Percentiles rank a stretch among this genome's conserved stretches.
Evolutionary conservation across 2,329 filamentous ascomycete species (phyloP).

Genomic region (Geosmithia morbida): DNA sequence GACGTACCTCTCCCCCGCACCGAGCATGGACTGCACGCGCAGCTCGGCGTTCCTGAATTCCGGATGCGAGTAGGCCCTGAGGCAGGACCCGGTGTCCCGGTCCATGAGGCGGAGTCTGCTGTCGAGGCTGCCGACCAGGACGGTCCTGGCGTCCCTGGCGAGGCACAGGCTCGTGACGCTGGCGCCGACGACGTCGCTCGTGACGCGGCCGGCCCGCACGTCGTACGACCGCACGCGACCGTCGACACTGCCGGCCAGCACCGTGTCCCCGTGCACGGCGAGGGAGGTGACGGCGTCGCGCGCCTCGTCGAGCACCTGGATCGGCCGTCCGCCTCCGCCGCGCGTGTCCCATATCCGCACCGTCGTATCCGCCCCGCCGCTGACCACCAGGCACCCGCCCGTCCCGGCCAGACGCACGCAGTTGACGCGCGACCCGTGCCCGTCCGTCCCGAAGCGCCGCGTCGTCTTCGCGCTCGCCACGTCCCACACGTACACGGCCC

Average conservation of each 20-base stretch:
- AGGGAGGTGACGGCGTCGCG: conserved; percentile 49
- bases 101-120: conserved; percentile 71
- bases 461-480: conserved; percentile 67
- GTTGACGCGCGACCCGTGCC: conserved; percentile 64
- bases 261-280: conserved; percentile 28
- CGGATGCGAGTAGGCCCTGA: conserved; percentile 54
- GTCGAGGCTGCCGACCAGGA: conserved; percentile 66
- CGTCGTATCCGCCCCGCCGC: conserved; percentile 59
- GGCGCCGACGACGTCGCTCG: conserved; percentile 54
- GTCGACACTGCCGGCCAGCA: conserved; percentile 71
- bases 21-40: conserved; percentile 63
- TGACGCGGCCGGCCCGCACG: conserved; percentile 56
- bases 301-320: conserved; percentile 62
- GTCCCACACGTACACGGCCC: conserved; percentile 88
- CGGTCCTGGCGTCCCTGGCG: conserved; percentile 57
- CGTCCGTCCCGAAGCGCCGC: conserved; percentile 54
- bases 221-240: conserved; percentile 74
- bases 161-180: conserved; percentile 63
- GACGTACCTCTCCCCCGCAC: conserved; percentile 62
- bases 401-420: conserved; percentile 66
- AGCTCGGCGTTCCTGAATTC: conserved; percentile 51
- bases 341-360: conserved; percentile 64
- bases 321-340: conserved; percentile 38
- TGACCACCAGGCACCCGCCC: conserved; percentile 58
- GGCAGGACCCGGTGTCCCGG: conserved; percentile 53